Evolutionary conservation across 1,284 basidiomycete species (phyloP).

Genomic region (Ceratorhiza oryzae-sativae): DNA sequence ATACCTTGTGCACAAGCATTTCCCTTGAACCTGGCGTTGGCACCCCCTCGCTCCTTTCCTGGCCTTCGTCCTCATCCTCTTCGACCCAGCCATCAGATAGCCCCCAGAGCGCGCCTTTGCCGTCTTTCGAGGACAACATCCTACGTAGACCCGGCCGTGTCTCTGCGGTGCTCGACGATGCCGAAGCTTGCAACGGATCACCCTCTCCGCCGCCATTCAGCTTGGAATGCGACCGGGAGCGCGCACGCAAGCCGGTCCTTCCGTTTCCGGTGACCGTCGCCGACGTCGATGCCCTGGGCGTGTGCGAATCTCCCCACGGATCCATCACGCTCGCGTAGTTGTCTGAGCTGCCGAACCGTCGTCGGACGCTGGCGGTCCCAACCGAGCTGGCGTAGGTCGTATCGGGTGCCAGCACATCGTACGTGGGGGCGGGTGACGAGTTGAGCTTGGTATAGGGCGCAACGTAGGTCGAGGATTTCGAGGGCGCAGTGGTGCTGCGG

Average conservation of each 20-base stretch:
- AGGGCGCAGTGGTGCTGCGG: constrained; percentile 2
- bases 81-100: constrained; percentile 36
- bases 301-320: constrained; percentile 7
- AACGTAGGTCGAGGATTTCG: constrained; percentile 2
- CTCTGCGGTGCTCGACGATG: not conserved
- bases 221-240: constrained; percentile 21
- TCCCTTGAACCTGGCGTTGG: constrained; percentile 9
- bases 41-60: not conserved
- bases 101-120: constrained; percentile 22
- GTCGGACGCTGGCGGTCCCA: not conserved
- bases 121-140: constrained; percentile 29
- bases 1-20: constrained; percentile 35
- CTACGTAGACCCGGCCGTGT: constrained; percentile 19
- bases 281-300: not conserved
- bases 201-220: not conserved
- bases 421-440: constrained; percentile 21
- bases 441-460: constrained; percentile 23
- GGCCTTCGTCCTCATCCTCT: constrained; percentile 2
- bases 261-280: not conserved
- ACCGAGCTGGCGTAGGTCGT: constrained; percentile 9
- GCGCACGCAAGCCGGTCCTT: constrained; percentile 2
- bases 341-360: constrained; percentile 6
- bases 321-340: not conserved
- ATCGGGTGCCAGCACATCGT: constrained; percentile 38
- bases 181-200: constrained; percentile 8